Percentiles rank a stretch among this genome's conserved stretches.
phyloP scores from a whole-genome alignment of 768 basidiomycete species.

The Tricholoma bakamatsutake region DNA sequence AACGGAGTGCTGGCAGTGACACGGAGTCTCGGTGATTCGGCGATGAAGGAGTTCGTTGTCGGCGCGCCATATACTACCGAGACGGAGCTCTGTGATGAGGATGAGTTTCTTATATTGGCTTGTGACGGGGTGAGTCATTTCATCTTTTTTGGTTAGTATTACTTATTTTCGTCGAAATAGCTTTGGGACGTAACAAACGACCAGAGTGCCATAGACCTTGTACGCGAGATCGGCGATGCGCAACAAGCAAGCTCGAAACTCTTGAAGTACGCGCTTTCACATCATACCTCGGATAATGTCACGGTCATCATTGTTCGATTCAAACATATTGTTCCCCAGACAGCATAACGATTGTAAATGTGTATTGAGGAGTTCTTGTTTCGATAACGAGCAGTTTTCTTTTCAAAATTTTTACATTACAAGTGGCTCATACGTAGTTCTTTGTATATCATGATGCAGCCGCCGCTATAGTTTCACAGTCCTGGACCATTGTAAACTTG shows the following conservation, averaged over 20 bases:
- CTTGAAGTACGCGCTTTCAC: slow-evolving; percentile 77
- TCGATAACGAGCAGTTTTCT: background rate
- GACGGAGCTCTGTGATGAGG: slow-evolving; percentile 82
- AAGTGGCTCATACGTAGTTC: background rate
- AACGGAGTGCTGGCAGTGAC: slow-evolving; percentile 98
- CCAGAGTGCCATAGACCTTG: slow-evolving; percentile 84
- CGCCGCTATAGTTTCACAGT: background rate
- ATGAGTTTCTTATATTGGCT: slow-evolving; percentile 92
- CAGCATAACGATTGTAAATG: slow-evolving; percentile 8
- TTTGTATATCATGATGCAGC: background rate
- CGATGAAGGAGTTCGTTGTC: slow-evolving; percentile 99
- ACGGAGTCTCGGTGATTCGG: slow-evolving; percentile 89
- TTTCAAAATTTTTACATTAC: background rate
- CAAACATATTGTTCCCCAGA: slow-evolving; percentile 34
- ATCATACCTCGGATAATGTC: slow-evolving; percentile 94
- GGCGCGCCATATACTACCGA: slow-evolving; percentile 99
- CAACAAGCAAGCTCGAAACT: slow-evolving; percentile 74
- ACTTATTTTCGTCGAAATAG: slow-evolving; percentile 32
- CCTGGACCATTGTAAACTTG: background rate
- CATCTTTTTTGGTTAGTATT: slow-evolving; percentile 2
- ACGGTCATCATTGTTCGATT: slow-evolving; percentile 88
- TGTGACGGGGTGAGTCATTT: slow-evolving; percentile 84
- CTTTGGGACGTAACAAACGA: slow-evolving; percentile 96
- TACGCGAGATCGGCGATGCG: slow-evolving; percentile 66
- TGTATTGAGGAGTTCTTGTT: background rate